Conservation (phyloP, 164 flowering plant genomes). For the Amborella trichopoda region DNA sequence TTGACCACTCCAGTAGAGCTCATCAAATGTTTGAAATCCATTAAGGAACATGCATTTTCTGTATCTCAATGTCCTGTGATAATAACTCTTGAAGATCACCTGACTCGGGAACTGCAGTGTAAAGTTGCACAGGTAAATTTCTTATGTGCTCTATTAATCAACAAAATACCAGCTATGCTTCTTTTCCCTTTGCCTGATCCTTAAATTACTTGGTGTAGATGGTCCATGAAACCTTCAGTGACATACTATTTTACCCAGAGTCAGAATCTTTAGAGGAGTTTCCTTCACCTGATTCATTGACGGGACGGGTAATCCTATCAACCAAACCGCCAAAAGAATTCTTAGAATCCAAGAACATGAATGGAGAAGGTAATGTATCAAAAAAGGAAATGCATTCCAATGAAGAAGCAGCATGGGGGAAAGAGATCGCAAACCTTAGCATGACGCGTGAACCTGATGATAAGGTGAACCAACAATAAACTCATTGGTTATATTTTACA, state of each 20-base stretch:
- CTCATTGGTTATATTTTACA: no score
- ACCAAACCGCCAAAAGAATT: constrained; percentile 89
- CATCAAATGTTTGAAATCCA: constrained; percentile 56
- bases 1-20: constrained; percentile 56
- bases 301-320: constrained; percentile 51
- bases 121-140: constrained; percentile 60
- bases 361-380: constrained; percentile 13
- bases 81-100: constrained; percentile 70
- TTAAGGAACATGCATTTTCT: constrained; percentile 50
- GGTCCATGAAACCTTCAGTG: constrained; percentile 58
- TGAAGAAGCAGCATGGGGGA: constrained; percentile 31
- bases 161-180: neutral
- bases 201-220: constrained; percentile 25
- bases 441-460: constrained; percentile 6
- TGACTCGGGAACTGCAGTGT: constrained; percentile 57
- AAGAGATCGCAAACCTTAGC: constrained; percentile 21
- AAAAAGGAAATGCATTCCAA: constrained; percentile 19
- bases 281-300: constrained; percentile 73
- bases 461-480: constrained; percentile 33
- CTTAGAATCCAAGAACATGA: constrained; percentile 15
- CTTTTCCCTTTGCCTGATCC: neutral
- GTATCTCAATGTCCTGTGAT: constrained; percentile 54
- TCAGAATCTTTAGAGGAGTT: constrained; percentile 36
- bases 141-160: neutral
- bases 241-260: constrained; percentile 48